phyloP scores from a whole-genome alignment of 2,329 filamentous ascomycete genomes.

The Ophiognomonia clavigignenti-juglandacearum region DNA sequence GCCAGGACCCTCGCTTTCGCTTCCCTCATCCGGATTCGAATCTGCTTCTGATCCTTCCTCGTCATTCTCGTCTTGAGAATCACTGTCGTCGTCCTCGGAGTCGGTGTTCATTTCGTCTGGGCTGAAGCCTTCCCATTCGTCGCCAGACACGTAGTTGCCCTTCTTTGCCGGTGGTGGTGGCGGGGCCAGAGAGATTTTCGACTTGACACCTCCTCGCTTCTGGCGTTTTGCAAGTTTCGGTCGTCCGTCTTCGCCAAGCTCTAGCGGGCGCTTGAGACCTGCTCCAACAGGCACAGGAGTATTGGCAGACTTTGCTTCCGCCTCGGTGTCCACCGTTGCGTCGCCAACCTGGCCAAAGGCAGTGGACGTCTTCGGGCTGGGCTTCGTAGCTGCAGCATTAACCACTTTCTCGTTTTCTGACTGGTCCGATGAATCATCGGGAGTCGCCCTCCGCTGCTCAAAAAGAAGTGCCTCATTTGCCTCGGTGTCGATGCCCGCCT shows the following conservation, averaged over 20 bases:
- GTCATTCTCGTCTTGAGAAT: neutral
- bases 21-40: slow-evolving; percentile 24
- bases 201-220: slow-evolving; percentile 58
- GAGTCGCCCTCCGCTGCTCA: slow-evolving; percentile 31
- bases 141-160: slow-evolving; percentile 2
- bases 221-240: slow-evolving; percentile 82
- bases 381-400: neutral
- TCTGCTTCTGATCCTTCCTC: slow-evolving; percentile 18
- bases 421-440: slow-evolving; percentile 25
- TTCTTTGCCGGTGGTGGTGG: slow-evolving; percentile 36
- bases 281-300: slow-evolving; percentile 48
- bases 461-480: slow-evolving; percentile 53
- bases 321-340: neutral
- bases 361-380: neutral
- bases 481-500: slow-evolving; percentile 55
- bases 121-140: slow-evolving; percentile 60
- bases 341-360: neutral
- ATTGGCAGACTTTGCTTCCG: neutral
- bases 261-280: slow-evolving; percentile 82
- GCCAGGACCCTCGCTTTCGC: slow-evolving; percentile 23
- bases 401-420: slow-evolving; percentile 23
- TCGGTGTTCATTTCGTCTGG: slow-evolving; percentile 27
- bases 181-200: slow-evolving; percentile 42
- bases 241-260: slow-evolving; percentile 71
- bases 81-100: slow-evolving; percentile 6